These are phyloP conservation scores for Colletotrichum sublineola DNA, from an alignment of 2,329 filamentous ascomycete genomes.

Conservation along the genomic window DNA sequence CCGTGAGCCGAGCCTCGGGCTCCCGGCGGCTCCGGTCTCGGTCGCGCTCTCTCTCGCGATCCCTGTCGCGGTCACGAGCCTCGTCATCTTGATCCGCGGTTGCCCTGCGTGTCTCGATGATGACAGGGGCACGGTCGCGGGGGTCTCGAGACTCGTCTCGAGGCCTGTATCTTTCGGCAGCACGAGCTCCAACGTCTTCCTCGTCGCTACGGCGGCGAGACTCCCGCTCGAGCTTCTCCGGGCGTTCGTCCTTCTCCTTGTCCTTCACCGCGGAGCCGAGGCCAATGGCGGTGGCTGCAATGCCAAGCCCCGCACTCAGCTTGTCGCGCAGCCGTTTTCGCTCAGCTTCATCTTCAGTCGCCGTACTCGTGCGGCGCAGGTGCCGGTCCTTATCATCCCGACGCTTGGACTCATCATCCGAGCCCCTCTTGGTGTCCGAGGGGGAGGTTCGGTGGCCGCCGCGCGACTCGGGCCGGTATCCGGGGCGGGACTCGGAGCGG, in stretches of 20 bases:
- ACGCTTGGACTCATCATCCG: slow-evolving; percentile 43
- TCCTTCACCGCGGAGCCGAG: slow-evolving; percentile 55
- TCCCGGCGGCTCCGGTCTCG: slow-evolving; percentile 47
- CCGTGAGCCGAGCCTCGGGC: slow-evolving; percentile 54
- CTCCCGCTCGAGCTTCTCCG: slow-evolving; percentile 45
- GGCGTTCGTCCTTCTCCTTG: slow-evolving; percentile 55
- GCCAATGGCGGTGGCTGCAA: slow-evolving; percentile 63
- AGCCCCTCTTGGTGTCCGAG: slow-evolving; percentile 37
- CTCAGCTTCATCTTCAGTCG: slow-evolving; percentile 56
- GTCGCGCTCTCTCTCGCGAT: slow-evolving; percentile 46
- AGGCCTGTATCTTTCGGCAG: slow-evolving; percentile 48
- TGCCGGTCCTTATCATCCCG: slow-evolving; percentile 46
- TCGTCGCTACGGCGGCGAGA: slow-evolving; percentile 41
- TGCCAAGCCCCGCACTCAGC: slow-evolving; percentile 61
- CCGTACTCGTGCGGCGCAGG: slow-evolving; percentile 46
- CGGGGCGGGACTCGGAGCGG: slow-evolving; percentile 47
- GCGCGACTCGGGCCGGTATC: slow-evolving; percentile 56
- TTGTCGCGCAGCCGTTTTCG: slow-evolving; percentile 63
- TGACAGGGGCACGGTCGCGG: slow-evolving; percentile 41
- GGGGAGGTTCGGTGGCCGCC: slow-evolving; percentile 42
- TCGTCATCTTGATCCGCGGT: slow-evolving; percentile 42
- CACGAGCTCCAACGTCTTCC: slow-evolving; percentile 43
- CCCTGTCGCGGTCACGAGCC: slow-evolving; percentile 44
- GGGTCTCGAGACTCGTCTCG: slow-evolving; percentile 45
- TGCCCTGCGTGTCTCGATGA: slow-evolving; percentile 42